phyloP scores from a whole-genome alignment of 2,329 filamentous ascomycete species.

The Scytalidium sp. region DNA sequence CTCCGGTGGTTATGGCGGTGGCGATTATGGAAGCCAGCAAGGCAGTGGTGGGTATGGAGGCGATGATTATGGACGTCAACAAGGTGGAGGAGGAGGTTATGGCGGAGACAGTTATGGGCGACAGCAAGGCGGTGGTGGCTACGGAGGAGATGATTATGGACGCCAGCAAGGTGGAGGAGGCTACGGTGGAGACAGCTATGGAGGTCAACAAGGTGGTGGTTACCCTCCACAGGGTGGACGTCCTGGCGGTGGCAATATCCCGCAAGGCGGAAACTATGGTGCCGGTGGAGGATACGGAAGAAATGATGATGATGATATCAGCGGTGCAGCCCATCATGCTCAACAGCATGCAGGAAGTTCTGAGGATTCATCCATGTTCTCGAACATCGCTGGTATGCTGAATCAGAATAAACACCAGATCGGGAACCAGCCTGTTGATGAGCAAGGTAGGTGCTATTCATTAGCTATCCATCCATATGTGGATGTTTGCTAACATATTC shows the following conservation, averaged over 20 bases:
- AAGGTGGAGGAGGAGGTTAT: slow-evolving; percentile 5
- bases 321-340: slow-evolving; percentile 52
- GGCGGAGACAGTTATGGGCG: slow-evolving; percentile 2
- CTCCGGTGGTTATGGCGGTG: slow-evolving; percentile 5
- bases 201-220: slow-evolving; percentile 9
- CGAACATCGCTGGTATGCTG: slow-evolving; percentile 51
- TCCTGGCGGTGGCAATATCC: slow-evolving; percentile 14
- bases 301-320: slow-evolving; percentile 46
- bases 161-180: slow-evolving; percentile 11
- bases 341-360: slow-evolving; percentile 47
- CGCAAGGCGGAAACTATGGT: slow-evolving; percentile 15
- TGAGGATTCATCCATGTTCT: slow-evolving; percentile 51
- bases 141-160: slow-evolving; percentile 9
- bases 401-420: slow-evolving; percentile 48
- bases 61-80: slow-evolving; percentile 7
- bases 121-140: slow-evolving; percentile 10
- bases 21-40: slow-evolving; percentile 7
- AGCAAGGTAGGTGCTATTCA: slow-evolving; percentile 37
- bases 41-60: slow-evolving; percentile 11
- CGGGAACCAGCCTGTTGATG: slow-evolving; percentile 53
- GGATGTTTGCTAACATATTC: background rate
- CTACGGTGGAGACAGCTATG: slow-evolving; percentile 6
- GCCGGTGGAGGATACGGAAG: slow-evolving; percentile 28
- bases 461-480: background rate
- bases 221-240: slow-evolving; percentile 1